These are phyloP conservation scores for Phytophthora palmivora DNA, from an alignment of 352 stramenopile species.

Conservation along the genomic window DNA sequence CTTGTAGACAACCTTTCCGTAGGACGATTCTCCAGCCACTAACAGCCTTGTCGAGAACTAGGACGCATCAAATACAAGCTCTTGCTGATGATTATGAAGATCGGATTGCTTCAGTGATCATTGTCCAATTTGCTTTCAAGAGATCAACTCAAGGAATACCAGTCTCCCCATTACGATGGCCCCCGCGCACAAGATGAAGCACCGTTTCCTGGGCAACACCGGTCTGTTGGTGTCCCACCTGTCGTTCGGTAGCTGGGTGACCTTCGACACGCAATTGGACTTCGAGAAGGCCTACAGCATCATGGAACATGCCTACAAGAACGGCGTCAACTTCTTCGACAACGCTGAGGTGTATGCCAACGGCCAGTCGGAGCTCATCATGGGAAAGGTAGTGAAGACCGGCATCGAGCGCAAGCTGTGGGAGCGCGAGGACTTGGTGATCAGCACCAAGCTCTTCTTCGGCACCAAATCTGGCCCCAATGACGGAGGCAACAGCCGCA, in stretches of 20 bases:
- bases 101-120: constrained; percentile 4
- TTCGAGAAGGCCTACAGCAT: constrained; percentile 68
- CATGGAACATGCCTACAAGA: constrained; percentile 68
- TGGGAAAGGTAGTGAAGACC: constrained; percentile 62
- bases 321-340: constrained; percentile 76
- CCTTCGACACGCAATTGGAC: constrained; percentile 57
- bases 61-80: too few relatives aligned
- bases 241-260: constrained; percentile 64
- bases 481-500: constrained; percentile 49
- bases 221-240: constrained; percentile 58
- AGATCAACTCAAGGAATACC: background rate
- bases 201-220: constrained; percentile 61
- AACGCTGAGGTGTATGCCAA: constrained; percentile 65
- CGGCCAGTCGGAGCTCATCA: constrained; percentile 57
- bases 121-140: constrained; percentile 44
- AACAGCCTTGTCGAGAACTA: too few relatives aligned
- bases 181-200: constrained; percentile 62
- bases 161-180: constrained; percentile 11
- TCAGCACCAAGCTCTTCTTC: constrained; percentile 79
- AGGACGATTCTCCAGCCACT: too few relatives aligned
- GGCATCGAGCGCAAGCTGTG: constrained; percentile 53
- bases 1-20: too few relatives aligned
- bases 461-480: constrained; percentile 49
- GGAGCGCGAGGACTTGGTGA: constrained; percentile 65
- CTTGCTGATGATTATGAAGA: constrained; percentile 18